phyloP scores from a whole-genome alignment of 2,329 filamentous ascomycete genomes.

The Neoscytalidium dimidiatum region DNA sequence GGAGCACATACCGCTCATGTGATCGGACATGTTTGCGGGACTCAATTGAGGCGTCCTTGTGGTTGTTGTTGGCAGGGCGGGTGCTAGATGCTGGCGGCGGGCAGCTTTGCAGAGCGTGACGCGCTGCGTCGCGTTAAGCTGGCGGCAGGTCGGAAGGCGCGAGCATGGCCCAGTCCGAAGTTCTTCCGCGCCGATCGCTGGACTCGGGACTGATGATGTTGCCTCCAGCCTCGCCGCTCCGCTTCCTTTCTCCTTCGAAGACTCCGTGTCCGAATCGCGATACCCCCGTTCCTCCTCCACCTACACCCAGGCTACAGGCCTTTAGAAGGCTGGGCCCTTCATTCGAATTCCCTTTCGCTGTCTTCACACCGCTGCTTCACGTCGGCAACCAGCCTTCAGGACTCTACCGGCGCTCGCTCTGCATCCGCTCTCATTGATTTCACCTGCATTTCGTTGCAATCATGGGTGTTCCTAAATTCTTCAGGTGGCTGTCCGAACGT shows the following conservation, averaged over 20 bases:
- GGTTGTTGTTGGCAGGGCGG: not conserved
- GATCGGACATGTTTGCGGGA: conserved; percentile 35
- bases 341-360: not conserved
- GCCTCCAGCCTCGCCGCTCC: conserved; percentile 1
- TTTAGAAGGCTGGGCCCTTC: conserved; percentile 6
- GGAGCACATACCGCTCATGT: conserved; percentile 36
- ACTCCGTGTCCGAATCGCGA: conserved; percentile 23
- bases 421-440: not conserved
- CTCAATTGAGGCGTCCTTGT: not conserved
- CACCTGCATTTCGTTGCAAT: conserved; percentile 26
- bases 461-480: conserved; percentile 87
- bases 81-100: not conserved
- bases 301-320: not conserved
- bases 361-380: not conserved
- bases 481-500: conserved; percentile 98
- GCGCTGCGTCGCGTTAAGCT: conserved; percentile 14
- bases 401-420: not conserved
- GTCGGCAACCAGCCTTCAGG: not conserved
- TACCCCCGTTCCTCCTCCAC: conserved; percentile 15
- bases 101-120: conserved; percentile 12
- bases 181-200: not conserved
- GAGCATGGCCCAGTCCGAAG: not conserved
- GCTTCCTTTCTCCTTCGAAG: conserved; percentile 16
- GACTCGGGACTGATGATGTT: conserved; percentile 6
- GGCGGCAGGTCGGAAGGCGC: not conserved